Evolutionary conservation across 129 eudicot species (phyloP), one percentile per base, ranked within the genome.

Genomic region (Helichrysum umbraculigerum): DNA sequence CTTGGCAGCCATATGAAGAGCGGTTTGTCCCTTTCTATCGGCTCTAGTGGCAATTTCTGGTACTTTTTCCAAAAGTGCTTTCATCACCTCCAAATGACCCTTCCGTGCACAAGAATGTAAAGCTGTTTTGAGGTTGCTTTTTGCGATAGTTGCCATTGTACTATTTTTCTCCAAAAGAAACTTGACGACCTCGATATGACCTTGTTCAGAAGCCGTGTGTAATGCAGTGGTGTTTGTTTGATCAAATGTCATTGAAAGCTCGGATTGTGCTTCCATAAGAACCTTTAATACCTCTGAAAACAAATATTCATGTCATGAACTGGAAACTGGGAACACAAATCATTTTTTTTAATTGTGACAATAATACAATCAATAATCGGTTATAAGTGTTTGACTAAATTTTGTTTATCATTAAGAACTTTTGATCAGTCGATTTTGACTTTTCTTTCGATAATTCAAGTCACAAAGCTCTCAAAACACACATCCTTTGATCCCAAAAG

Each of bases 1-100:
- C 60, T 91, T 91, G 35, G 85, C 92, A 1, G 97, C 97, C 97
- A 91, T 91, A 70, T 91, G 97, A 78, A 91, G 90, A 41, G 97
- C 95, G 8, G 97, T 91, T 66, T 91, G 95, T 5, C 97, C 95
- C 83, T 91, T 91, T 78, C 88, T 91, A 76, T 91, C 97, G 2
- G 60, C 83, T 88, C 91, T 71, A 20, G 68, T 54, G 22, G 80
- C 86, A 9, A 87, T 83, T 58, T 85, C 88, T 3, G 88, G 88
- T 61, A 85, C 92, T 74, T 87, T 90, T 71, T 78, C 78, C 59
- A 86, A 44, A 62, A 90, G 82, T 66, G 84, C 86, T 74, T 79
- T 85, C 51, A 87, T 89, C 8, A 87, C 90, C 64, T 87, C 96
- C 67, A 83, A 74, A 73, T 90, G 96, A n/a, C 92, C 96, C 63